Percentiles rank a stretch among this genome's conserved stretches.
Evolutionary conservation across 176 grass and related monocot genomes (phyloP).

Genomic region (Bromus sterilis): DNA sequence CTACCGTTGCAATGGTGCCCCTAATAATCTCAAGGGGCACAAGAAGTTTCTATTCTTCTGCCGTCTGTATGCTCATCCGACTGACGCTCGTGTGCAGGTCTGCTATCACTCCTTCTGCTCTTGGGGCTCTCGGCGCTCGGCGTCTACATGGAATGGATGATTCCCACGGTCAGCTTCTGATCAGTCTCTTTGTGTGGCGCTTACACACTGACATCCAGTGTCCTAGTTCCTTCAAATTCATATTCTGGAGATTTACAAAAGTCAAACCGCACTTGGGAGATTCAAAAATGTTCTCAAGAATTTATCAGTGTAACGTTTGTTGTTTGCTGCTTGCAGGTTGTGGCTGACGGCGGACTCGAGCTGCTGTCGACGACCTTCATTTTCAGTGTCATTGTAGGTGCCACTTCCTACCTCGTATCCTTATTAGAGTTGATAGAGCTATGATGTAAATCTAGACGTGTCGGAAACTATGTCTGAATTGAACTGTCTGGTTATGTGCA

Average conservation of each 20-base stretch:
- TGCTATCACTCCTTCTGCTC: slow-evolving; percentile 52
- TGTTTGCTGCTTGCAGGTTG: slow-evolving; percentile 41
- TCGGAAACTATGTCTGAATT: neutral
- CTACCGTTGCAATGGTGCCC: slow-evolving; percentile 87
- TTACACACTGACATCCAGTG: neutral
- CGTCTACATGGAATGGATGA: slow-evolving; percentile 54
- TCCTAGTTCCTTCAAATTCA: neutral
- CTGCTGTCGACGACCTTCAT: slow-evolving; percentile 68
- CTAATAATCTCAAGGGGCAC: neutral
- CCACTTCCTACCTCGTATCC: neutral
- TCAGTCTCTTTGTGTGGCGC: neutral
- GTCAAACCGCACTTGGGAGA: neutral
- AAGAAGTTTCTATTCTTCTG: neutral
- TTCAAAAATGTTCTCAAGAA: neutral
- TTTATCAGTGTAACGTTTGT: neutral
- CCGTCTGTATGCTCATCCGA: neutral
- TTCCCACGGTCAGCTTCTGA: slow-evolving; percentile 36
- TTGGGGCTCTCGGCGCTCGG: slow-evolving; percentile 33
- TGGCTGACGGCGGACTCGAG: slow-evolving; percentile 82
- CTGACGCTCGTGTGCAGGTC: slow-evolving; percentile 30
- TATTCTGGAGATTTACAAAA: too few relatives aligned
- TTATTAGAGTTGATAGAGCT: neutral
- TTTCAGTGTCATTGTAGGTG: slow-evolving; percentile 72
- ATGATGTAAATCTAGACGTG: neutral
- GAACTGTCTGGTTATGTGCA: neutral